phyloP scores from a whole-genome alignment of 2,329 filamentous ascomycete genomes.

The Ambrosiella xylebori region DNA sequence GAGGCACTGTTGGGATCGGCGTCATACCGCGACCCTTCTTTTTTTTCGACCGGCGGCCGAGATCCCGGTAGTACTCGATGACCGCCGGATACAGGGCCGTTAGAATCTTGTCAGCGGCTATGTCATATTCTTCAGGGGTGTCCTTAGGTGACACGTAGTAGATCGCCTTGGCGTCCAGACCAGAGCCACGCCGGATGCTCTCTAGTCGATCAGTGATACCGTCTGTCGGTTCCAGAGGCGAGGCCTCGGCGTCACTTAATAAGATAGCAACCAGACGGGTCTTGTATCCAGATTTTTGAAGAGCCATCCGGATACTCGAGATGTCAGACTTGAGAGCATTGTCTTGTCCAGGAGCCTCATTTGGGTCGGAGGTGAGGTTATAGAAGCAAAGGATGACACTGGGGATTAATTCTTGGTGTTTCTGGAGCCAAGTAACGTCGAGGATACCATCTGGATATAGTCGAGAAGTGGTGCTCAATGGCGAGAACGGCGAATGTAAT shows the following conservation, averaged over 20 bases:
- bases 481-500: constrained; percentile 85
- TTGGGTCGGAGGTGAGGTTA: constrained; percentile 52
- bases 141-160: constrained; percentile 68
- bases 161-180: constrained; percentile 66
- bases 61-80: constrained; percentile 81
- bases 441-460: constrained; percentile 84
- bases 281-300: constrained; percentile 56
- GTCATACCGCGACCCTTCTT: constrained; percentile 67
- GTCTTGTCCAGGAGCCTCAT: constrained; percentile 62
- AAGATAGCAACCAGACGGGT: constrained; percentile 62
- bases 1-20: constrained; percentile 66
- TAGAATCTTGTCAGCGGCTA: constrained; percentile 58
- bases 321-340: constrained; percentile 81
- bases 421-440: constrained; percentile 65
- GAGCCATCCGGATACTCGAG: constrained; percentile 51
- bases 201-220: constrained; percentile 52
- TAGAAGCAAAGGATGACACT: constrained; percentile 72
- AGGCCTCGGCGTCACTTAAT: constrained; percentile 49
- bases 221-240: constrained; percentile 29
- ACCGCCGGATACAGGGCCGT: constrained; percentile 54
- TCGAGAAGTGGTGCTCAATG: constrained; percentile 63
- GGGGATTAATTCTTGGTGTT: constrained; percentile 73
- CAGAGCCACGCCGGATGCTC: constrained; percentile 61
- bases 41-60: constrained; percentile 79
- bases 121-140: constrained; percentile 51